Conservation (phyloP, 148 eudicot species). For the Rheum nobile region DNA sequence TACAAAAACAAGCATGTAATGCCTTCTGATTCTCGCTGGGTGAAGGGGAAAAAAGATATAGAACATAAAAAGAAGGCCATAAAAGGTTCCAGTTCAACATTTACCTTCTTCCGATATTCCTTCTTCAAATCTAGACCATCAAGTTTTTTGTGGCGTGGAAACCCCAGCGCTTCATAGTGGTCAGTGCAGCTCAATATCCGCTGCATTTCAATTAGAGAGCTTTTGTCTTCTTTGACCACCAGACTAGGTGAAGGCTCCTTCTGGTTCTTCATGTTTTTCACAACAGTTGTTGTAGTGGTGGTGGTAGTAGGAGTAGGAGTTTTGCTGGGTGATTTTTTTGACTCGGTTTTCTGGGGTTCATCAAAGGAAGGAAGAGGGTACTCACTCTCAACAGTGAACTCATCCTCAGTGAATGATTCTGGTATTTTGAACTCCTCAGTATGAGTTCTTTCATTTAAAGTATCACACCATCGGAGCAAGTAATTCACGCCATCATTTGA, state of each 20-base stretch:
- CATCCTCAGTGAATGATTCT: constrained; percentile 56
- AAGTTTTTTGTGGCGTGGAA: constrained; percentile 62
- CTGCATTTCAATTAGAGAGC: constrained; percentile 64
- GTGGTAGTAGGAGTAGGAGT: constrained; percentile 18
- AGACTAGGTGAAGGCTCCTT: constrained; percentile 47
- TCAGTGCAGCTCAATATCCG: constrained; percentile 57
- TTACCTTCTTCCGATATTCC: constrained; percentile 88
- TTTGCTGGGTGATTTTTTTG: constrained; percentile 38
- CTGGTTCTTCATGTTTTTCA: constrained; percentile 33
- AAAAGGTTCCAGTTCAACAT: not conserved
- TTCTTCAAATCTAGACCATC: constrained; percentile 62
- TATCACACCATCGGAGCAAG: constrained; percentile 86
- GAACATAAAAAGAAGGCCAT: not conserved
- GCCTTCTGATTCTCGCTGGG: not conserved
- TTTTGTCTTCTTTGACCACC: constrained; percentile 56
- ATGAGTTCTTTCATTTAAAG: constrained; percentile 58
- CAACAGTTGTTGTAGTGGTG: constrained; percentile 26
- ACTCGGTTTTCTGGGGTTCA: constrained; percentile 49
- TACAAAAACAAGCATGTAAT: not conserved
- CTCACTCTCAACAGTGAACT: constrained; percentile 47
- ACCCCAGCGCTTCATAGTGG: constrained; percentile 89
- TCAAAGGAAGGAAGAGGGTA: constrained; percentile 47
- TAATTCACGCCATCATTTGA: constrained; percentile 63
- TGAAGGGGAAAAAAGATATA: not conserved
- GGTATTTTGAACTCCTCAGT: constrained; percentile 69